phyloP scores from a whole-genome alignment of 1,284 basidiomycete genomes.

The Melampsora larici-populina region DNA sequence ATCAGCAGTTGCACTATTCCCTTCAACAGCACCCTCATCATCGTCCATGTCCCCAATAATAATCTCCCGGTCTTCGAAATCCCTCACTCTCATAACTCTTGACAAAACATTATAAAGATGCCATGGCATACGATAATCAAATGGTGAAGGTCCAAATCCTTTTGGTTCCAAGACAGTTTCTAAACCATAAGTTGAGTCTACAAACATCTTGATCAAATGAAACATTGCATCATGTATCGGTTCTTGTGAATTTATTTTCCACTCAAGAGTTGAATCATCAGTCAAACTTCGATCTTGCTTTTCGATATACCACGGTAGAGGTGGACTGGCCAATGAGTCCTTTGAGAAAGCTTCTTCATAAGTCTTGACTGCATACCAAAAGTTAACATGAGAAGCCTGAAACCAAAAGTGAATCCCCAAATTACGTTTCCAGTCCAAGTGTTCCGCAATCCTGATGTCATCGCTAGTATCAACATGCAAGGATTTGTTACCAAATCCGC shows the following conservation, averaged over 20 bases:
- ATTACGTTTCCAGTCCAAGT: constrained; percentile 89
- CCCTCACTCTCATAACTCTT: constrained; percentile 72
- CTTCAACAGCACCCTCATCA: constrained; percentile 56
- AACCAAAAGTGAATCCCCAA: constrained; percentile 93
- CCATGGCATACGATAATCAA: constrained; percentile 84
- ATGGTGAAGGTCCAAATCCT: constrained; percentile 70
- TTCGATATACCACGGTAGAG: constrained; percentile 64
- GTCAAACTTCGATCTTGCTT: constrained; percentile 44
- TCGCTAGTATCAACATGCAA: constrained; percentile 63
- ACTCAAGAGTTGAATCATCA: constrained; percentile 12
- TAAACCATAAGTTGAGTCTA: constrained; percentile 59
- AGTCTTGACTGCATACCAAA: constrained; percentile 51
- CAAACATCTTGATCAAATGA: constrained; percentile 73
- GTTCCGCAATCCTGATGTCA: constrained; percentile 70
- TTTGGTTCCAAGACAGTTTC: constrained; percentile 62
- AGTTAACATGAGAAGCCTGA: constrained; percentile 53
- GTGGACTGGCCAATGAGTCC: constrained; percentile 45
- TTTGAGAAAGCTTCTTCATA: constrained; percentile 60
- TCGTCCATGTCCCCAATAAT: constrained; percentile 56
- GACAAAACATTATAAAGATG: constrained; percentile 86
- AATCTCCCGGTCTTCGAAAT: constrained; percentile 71
- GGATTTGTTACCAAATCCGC: constrained; percentile 58
- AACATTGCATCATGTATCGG: constrained; percentile 69
- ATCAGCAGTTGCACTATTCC: constrained; percentile 79
- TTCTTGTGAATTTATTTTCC: constrained; percentile 41